Base-by-base conservation (phyloP, 2,329 filamentous ascomycete species). In the Cordyceps javanica region DNA sequence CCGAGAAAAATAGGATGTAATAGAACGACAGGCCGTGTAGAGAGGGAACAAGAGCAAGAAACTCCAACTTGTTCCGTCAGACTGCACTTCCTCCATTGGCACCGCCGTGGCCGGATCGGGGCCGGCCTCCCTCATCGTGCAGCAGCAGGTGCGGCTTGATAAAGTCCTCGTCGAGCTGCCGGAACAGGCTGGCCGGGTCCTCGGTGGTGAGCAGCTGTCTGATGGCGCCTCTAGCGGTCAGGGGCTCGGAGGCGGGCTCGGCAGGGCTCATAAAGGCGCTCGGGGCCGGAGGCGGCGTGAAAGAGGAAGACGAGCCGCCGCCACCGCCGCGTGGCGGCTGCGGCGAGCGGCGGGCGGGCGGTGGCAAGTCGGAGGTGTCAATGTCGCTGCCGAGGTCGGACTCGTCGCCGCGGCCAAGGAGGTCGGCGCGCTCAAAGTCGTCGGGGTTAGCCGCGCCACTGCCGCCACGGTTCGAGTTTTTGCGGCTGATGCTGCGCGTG, bases 131-230 rank as follows among this genome's bases (percentile, higher is more conserved):
- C 39, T 67, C 66, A 25, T 78, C 78, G 73, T 97, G 92, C 21
- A 97, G 80, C 62, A 97, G 73, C 57, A 97, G 74, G 68, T 87
- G 90, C 19, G 93, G 93, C 77, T 97, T 97, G 72, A 97, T 92
- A 70, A 91, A 97, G 60, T 92, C 91, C 72, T 99, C 94, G 70
- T 99, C 94, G 60, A 99, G 77, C 73, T 96, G 92, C 64, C 86
- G 87, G 72, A 99, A 96, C 74, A 95, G 84, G 46, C 89, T 91
- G 10, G 90, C 89, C 45, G 95, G 91, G 70, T 99, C 94, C 52
- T 96, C 91, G 1, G 88, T 82, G 16, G 88, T 89, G 64, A 96
- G 85, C 9, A 99, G 77, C 68, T 93, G 89, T 58, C 86, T 85
- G 59, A 97, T 85, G 0, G 91, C 89, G 30, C 85, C 88, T 21